Percentiles rank a stretch among this genome's conserved stretches.
phyloP scores from a whole-genome alignment of 345 rosid genomes.

The Sonneratia caseolaris region DNA sequence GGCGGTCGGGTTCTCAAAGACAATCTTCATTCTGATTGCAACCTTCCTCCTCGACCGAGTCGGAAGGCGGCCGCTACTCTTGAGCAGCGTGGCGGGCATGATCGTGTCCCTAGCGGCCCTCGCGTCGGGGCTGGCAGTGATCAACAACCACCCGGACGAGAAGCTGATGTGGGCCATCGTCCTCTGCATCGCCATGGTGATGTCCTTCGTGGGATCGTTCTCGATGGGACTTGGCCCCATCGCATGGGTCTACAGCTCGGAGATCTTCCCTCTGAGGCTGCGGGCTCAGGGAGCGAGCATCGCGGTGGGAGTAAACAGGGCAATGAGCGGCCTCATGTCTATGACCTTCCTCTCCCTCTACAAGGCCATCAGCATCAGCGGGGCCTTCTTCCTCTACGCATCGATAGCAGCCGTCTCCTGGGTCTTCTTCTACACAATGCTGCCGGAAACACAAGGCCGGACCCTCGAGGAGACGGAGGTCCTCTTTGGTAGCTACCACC shows the following conservation, averaged over 20 bases:
- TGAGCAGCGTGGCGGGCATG: constrained; percentile 60
- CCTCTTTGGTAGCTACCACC: constrained; percentile 39
- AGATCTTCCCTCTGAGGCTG: constrained; percentile 15
- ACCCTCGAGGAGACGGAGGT: constrained; percentile 64
- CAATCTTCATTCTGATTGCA: constrained; percentile 47
- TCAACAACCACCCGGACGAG: constrained; percentile 7
- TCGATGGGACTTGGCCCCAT: constrained; percentile 23
- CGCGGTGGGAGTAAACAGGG: constrained; percentile 14
- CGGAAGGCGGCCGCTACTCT: constrained; percentile 60
- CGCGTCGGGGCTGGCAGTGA: constrained; percentile 16
- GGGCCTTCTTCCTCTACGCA: constrained; percentile 19
- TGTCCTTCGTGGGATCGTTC: constrained; percentile 10
- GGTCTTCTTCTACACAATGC: constrained; percentile 39
- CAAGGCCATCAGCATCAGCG: constrained; percentile 14
- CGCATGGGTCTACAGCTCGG: constrained; percentile 23
- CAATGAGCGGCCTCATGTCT: constrained; percentile 13
- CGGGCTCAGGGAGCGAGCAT: constrained; percentile 14
- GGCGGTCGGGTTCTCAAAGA: constrained; percentile 56
- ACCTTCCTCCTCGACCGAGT: constrained; percentile 51
- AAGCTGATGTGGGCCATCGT: constrained; percentile 18
- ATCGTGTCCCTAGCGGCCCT: constrained; percentile 28
- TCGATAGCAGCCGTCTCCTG: constrained; percentile 40
- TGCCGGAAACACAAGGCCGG: constrained; percentile 77
- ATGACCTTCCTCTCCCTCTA: constrained; percentile 19
- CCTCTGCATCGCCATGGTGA: constrained; percentile 13